Base-by-base conservation (phyloP, 2,329 filamentous ascomycete species). In the Trichothecium sympodiale region DNA sequence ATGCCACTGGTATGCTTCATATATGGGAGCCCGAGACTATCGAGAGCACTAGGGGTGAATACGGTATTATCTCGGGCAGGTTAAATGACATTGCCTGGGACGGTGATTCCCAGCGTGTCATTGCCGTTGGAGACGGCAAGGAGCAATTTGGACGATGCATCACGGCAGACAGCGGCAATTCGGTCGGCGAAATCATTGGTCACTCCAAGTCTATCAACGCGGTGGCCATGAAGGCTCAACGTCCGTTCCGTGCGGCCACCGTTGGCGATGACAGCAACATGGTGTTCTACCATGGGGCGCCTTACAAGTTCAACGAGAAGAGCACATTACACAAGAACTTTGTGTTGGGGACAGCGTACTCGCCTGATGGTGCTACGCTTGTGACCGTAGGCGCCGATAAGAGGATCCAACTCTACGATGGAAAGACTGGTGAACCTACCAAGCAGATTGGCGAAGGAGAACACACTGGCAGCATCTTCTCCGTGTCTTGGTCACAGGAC, bases 21-120 rank as follows among this genome's bases (percentile, higher is more conserved):
- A 83, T 98, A 4, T 98, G 91, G 91, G 89, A 96, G 57, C 78
- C 83, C 10, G 80, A 89, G 37, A 84, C 86, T 47, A 87, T 87
- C 31, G 69, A 71, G 37, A 84, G 80, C 51, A 94, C 86, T 31
- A 94, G 93, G 60, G 85, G 88, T 46, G 89, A 96, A 60, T 96
- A 94, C 61, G 74, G 78, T 53, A 95, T 96, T 60, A 88, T 96
- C 51, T 87, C 84, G 25, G 91, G 91, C 10, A 81, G 85, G 36
- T 89, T 98, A 62, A 94, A 94, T 55, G 91, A 98, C 56, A 77
- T 98, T 45, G 89, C 87, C 2, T 98, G 91, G 88, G 91, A 96
- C 52, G 89, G 88, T 38, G 91, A 98, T 60, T 94, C 84, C 41
- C 88, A 95, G 65, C 81, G 91, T 34, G 81, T 98, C 53, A 95